Base-by-base conservation (phyloP, 1,284 basidiomycete species). In the Mycena sp. region DNA sequence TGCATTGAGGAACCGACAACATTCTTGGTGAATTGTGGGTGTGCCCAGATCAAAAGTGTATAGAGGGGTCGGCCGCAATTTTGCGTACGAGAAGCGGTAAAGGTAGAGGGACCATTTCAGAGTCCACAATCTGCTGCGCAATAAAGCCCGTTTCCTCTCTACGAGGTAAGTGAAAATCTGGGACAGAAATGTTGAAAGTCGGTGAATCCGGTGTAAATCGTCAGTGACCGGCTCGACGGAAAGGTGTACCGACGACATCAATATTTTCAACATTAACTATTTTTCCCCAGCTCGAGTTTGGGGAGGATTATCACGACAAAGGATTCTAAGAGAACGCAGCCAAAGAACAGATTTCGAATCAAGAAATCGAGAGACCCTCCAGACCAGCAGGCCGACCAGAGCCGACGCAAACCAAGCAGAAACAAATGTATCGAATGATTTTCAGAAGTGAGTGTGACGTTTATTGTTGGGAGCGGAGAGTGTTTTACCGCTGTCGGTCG, bases 51-150 rank as follows among this genome's bases (percentile, higher is more conserved):
- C 46, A 48, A 28, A 49, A 49, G 46, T 35, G 30, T 11, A 35
- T 49, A 49, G 45, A 49, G 30, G 28, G 29, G 46, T 49, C 30
- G 29, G 46, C 46, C 46, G 30, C 29, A 49, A 49, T 49, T 49
- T 10, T 11, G n/a, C n/a, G n/a, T n/a, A n/a, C n/a, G n/a, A n/a
- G n/a, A n/a, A n/a, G n/a, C n/a, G n/a, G 46, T 32, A 49, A 32
- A 21, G 46, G 30, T 32, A 35, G 46, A 35, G 46, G n/a, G 16
- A 23, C 46, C 30, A n/a, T n/a, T n/a, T n/a, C n/a, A n/a, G n/a
- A n/a, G n/a, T 4, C 35, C 19, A 49, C 46, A 49, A 35, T 16
- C 46, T 49, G 19, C 29, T 49, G 46, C 19, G 9, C 46, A 12
- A 49, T 32, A 49, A 30, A 23, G 5, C 16, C 46, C 46, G 35